phyloP scores from a whole-genome alignment of 1,284 basidiomycete species.

The Trichosporon ovoides region DNA sequence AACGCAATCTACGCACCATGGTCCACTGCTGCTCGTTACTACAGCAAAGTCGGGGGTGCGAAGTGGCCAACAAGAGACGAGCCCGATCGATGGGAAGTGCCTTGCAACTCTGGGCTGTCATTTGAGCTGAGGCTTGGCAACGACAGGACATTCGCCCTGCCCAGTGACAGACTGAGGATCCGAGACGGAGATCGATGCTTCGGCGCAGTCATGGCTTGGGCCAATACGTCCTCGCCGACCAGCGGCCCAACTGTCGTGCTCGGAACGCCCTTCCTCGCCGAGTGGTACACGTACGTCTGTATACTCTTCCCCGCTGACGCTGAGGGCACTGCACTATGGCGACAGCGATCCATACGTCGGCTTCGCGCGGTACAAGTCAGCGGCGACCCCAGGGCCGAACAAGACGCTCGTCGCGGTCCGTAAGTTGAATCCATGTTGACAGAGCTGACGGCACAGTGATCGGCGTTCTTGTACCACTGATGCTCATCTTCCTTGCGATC shows the following conservation, averaged over 20 bases:
- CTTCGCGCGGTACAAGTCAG: conserved; percentile 25
- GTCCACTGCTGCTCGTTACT: conserved; percentile 30
- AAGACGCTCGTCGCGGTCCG: conserved; percentile 13
- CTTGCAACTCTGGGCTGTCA: conserved; percentile 38
- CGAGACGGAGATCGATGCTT: conserved; percentile 32
- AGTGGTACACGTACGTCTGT: conserved; percentile 41
- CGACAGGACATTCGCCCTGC: conserved; percentile 31
- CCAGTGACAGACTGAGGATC: conserved; percentile 27
- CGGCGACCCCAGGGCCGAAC: background rate
- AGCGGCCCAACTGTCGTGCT: conserved; percentile 39
- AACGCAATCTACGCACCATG: conserved; percentile 39
- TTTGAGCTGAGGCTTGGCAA: conserved; percentile 30
- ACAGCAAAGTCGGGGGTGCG: conserved; percentile 25
- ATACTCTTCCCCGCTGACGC: background rate
- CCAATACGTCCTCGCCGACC: too few species aligned
- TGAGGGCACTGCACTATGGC: conserved; percentile 39
- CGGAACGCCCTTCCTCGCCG: conserved; percentile 43
- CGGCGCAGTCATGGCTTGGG: conserved; percentile 39
- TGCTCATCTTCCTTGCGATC: conserved; percentile 31
- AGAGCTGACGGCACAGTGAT: conserved; percentile 27
- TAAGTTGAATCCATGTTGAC: conserved; percentile 16
- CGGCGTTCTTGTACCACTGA: conserved; percentile 29
- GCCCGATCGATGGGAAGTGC: conserved; percentile 33
- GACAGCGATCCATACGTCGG: conserved; percentile 33
- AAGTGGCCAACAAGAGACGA: too few species aligned